Conservation (phyloP, 768 basidiomycete species). For the Phaeotremella skinneri region DNA sequence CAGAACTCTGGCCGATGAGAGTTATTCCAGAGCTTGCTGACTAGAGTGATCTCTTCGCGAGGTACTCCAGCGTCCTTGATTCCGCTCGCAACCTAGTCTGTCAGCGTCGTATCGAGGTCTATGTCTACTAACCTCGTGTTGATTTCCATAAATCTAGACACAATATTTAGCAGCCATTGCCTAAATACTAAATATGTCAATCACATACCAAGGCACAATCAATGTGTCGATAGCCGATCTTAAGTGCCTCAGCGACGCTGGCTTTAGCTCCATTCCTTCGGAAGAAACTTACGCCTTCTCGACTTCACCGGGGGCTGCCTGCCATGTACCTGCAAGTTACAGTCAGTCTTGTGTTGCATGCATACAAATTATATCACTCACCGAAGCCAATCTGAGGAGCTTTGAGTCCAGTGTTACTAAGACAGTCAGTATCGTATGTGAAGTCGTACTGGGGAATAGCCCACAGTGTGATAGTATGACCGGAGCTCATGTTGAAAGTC, state of each 20-base stretch:
- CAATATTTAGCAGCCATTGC: not conserved
- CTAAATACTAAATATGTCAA: not conserved
- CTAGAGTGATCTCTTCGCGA: constrained; percentile 67
- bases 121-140: constrained; percentile 58
- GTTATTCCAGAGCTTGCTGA: constrained; percentile 70
- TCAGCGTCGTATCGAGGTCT: not conserved
- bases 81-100: constrained; percentile 21
- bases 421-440: not conserved
- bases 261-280: not conserved
- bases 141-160: constrained; percentile 64
- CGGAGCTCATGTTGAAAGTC: not conserved
- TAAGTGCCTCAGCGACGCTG: constrained; percentile 58
- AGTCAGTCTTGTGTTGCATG: not conserved
- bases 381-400: not conserved
- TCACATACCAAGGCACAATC: constrained; percentile 66
- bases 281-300: constrained; percentile 20
- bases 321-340: constrained; percentile 59
- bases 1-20: constrained; percentile 66
- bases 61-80: constrained; percentile 71
- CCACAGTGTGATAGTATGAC: not conserved
- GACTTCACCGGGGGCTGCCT: constrained; percentile 71
- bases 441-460: not conserved
- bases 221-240: constrained; percentile 76
- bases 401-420: not conserved
- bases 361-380: not conserved